Conservation (phyloP, 1,284 basidiomycete genomes). For the Trametes polyzona region DNA sequence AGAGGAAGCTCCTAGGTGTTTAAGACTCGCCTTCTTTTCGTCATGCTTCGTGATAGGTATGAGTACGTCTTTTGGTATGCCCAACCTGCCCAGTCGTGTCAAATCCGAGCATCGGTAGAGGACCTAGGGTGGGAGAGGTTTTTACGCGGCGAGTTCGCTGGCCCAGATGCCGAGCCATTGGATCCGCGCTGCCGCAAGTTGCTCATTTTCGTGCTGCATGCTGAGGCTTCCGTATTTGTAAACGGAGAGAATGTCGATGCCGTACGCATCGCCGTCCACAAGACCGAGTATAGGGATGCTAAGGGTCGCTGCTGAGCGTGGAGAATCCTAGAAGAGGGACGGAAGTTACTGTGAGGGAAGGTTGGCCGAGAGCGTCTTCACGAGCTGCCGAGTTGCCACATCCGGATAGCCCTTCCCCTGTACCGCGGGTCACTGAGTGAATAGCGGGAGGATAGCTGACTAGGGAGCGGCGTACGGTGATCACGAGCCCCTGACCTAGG, state of each 20-base stretch:
- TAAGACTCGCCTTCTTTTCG: slow-evolving; percentile 63
- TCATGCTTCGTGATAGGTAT: slow-evolving; percentile 76
- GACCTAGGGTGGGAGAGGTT: slow-evolving; percentile 5
- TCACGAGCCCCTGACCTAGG: slow-evolving; percentile 65
- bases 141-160: slow-evolving; percentile 65
- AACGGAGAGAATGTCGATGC: slow-evolving; percentile 85
- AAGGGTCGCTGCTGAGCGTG: neutral
- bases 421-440: neutral
- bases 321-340: neutral
- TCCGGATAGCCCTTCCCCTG: slow-evolving; percentile 97
- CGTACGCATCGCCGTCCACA: slow-evolving; percentile 91
- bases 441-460: neutral
- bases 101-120: neutral
- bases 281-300: slow-evolving; percentile 77
- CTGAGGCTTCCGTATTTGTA: slow-evolving; percentile 75
- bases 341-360: slow-evolving; percentile 53
- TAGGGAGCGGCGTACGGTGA: slow-evolving; percentile 55
- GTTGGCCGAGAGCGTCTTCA: slow-evolving; percentile 69
- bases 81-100: slow-evolving; percentile 47
- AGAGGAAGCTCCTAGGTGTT: neutral
- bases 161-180: slow-evolving; percentile 82
- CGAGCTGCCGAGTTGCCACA: slow-evolving; percentile 82
- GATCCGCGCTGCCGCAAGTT: slow-evolving; percentile 66
- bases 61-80: slow-evolving; percentile 61
- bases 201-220: slow-evolving; percentile 66